Evolutionary conservation across 257 asterid genomes (phyloP).

Genomic region (Lycium ferocissimum): DNA sequence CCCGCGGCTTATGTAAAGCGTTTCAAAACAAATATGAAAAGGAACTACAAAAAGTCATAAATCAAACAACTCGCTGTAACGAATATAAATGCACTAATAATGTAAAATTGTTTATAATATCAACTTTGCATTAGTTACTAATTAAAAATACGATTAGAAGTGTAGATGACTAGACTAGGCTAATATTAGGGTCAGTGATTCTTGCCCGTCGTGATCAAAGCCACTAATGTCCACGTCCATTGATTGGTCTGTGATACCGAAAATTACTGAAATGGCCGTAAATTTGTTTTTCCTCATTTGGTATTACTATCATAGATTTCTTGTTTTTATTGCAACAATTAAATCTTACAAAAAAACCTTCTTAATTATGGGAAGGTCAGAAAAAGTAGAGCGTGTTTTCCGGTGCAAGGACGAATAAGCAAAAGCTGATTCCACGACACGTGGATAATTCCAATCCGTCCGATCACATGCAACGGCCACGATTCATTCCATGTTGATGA

Average conservation of each 20-base stretch:
- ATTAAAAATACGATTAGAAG: not conserved
- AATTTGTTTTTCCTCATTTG: constrained; percentile 60
- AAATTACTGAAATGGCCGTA: constrained; percentile 35
- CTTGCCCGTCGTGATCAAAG: constrained; percentile 31
- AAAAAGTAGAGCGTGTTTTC: constrained; percentile 72
- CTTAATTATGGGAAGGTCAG: constrained; percentile 34
- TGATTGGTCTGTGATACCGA: constrained; percentile 51
- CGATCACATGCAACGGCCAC: constrained; percentile 56
- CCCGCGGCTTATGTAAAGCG: no score
- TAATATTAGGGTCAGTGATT: constrained; percentile 22
- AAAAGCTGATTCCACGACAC: constrained; percentile 61
- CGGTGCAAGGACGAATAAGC: constrained; percentile 77
- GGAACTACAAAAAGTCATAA: no score
- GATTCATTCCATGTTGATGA: constrained; percentile 45
- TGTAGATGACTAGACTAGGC: not conserved
- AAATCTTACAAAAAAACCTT: constrained; percentile 14
- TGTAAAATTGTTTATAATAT: constrained; percentile 20
- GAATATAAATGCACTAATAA: not conserved
- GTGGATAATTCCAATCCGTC: constrained; percentile 34
- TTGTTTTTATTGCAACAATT: constrained; percentile 41
- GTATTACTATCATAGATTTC: constrained; percentile 39
- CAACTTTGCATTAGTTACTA: not conserved
- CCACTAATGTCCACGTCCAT: constrained; percentile 42
- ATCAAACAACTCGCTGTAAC: not conserved
- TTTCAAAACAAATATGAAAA: no score